A percentile compares a stretch with the other conserved stretches of the same genome.
phyloP scores from a whole-genome alignment of 768 basidiomycete genomes.

The Coprinopsis marcescibilis region DNA sequence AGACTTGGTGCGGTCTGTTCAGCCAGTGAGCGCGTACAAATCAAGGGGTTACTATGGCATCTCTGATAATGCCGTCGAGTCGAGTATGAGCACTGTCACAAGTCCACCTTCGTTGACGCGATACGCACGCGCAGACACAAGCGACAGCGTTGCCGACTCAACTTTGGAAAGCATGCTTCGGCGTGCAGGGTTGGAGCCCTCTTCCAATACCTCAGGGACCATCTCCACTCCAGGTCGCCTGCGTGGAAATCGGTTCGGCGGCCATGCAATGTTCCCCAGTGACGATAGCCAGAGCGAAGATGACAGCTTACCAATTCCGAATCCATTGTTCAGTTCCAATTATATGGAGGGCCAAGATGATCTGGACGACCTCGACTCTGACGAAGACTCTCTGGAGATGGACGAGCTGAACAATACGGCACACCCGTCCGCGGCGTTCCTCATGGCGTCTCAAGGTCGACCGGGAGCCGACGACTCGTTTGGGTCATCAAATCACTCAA shows the following conservation, averaged over 20 bases:
- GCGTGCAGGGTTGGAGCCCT: slow-evolving; percentile 46
- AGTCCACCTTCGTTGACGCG: slow-evolving; percentile 67
- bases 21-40: slow-evolving; percentile 30
- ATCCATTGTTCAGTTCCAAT: slow-evolving; percentile 4
- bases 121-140: slow-evolving; percentile 46
- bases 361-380: slow-evolving; percentile 15
- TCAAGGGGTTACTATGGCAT: slow-evolving; percentile 20
- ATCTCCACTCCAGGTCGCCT: slow-evolving; percentile 21
- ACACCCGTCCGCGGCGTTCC: slow-evolving; percentile 67
- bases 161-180: slow-evolving; percentile 70
- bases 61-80: slow-evolving; percentile 34
- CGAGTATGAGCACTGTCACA: slow-evolving; percentile 63
- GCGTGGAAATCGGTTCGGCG: slow-evolving; percentile 3
- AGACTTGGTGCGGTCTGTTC: slow-evolving; percentile 55
- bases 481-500: slow-evolving; percentile 49
- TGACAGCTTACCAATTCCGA: slow-evolving; percentile 4
- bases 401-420: slow-evolving; percentile 51
- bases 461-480: slow-evolving; percentile 42
- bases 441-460: slow-evolving; percentile 48
- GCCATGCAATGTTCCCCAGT: neutral
- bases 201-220: slow-evolving; percentile 20
- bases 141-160: slow-evolving; percentile 44
- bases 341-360: too few relatives aligned
- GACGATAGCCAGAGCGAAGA: neutral
- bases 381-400: slow-evolving; percentile 45